phyloP scores from a whole-genome alignment of 2,329 filamentous ascomycete species.

The Fusarium staphyleae region DNA sequence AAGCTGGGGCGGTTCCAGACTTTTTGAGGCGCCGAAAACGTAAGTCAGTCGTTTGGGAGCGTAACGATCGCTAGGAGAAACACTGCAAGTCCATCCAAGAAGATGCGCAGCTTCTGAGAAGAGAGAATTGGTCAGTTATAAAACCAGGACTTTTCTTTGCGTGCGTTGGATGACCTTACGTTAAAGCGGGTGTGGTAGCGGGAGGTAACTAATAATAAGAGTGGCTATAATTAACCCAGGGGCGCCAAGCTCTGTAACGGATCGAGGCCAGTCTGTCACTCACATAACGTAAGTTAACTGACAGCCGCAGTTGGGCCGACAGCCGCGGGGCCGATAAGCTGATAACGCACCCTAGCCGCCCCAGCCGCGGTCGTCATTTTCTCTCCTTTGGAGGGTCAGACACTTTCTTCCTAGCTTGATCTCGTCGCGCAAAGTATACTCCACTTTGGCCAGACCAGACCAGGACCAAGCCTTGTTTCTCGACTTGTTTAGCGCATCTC shows the following conservation, averaged over 20 bases:
- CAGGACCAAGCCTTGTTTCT: conserved; percentile 1
- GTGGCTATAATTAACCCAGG: conserved; percentile 35
- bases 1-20: conserved; percentile 6
- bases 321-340: conserved; percentile 23
- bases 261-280: conserved; percentile 25
- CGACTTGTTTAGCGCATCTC: conserved; percentile 15
- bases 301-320: conserved; percentile 22
- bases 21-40: not conserved
- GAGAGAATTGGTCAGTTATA: not conserved
- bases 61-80: conserved; percentile 7
- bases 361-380: conserved; percentile 1
- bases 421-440: conserved; percentile 25
- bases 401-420: conserved; percentile 6
- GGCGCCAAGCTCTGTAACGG: conserved; percentile 25
- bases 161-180: conserved; percentile 12
- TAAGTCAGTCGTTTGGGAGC: conserved; percentile 20
- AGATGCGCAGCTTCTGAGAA: not conserved
- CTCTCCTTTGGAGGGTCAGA: conserved; percentile 5
- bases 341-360: conserved; percentile 23
- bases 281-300: too few relatives aligned
- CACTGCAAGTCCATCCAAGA: not conserved
- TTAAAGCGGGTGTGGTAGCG: conserved; percentile 26
- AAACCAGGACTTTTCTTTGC: not conserved
- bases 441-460: conserved; percentile 28
- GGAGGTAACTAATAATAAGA: too few relatives aligned